A percentile compares a stretch with the other conserved stretches of the same genome.
Conservation (phyloP, 2,329 filamentous ascomycete genomes). For the Sporothrix globosa region DNA sequence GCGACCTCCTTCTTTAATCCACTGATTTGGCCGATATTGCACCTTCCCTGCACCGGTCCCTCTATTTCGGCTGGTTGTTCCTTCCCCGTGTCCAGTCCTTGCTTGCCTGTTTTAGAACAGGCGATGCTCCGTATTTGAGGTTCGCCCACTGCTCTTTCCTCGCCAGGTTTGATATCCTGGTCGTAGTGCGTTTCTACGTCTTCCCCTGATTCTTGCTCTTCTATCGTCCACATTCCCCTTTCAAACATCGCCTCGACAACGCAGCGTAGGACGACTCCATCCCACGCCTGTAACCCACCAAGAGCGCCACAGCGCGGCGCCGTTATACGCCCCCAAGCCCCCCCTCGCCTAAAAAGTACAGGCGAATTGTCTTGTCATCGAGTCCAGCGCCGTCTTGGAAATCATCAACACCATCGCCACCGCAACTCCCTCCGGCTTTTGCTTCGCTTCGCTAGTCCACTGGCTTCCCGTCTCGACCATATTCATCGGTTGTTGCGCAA, state of each 20-base stretch:
- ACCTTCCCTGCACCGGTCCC: conserved; percentile 1
- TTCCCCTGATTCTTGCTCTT: background rate
- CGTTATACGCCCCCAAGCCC: conserved; percentile 11
- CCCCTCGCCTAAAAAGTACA: background rate
- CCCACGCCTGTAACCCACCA: conserved; percentile 18
- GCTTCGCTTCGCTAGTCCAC: background rate
- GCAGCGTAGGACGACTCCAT: background rate
- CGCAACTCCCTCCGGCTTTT: background rate
- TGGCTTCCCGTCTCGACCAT: background rate
- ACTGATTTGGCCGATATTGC: background rate
- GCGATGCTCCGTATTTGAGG: background rate
- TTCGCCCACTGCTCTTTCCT: background rate
- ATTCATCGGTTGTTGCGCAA: background rate
- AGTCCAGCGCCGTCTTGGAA: background rate
- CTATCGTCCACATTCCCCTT: background rate
- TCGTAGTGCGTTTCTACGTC: background rate
- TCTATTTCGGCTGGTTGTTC: conserved; percentile 5
- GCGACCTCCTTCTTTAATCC: background rate
- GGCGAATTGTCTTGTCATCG: background rate
- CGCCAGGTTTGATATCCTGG: background rate
- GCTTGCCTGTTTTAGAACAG: conserved; percentile 1
- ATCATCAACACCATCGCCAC: conserved; percentile 4
- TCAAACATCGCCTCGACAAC: background rate
- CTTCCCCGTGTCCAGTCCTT: conserved; percentile 12
- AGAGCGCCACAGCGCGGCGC: conserved; percentile 12